Evolutionary conservation across 129 eudicot genomes (phyloP), one percentile per base, ranked within the genome.

Genomic region (Pittosporum tobira): DNA sequence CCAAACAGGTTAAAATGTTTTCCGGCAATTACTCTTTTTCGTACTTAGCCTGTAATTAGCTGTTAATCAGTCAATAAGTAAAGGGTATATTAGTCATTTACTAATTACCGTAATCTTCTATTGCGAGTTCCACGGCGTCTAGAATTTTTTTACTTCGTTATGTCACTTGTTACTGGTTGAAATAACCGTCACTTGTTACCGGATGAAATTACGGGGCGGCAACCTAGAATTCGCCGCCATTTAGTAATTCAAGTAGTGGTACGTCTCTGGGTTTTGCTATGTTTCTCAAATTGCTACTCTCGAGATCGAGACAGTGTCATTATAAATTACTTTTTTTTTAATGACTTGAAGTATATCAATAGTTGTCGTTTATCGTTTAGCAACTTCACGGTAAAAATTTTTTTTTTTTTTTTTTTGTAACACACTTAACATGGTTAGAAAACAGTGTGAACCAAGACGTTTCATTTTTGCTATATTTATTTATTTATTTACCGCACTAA

Each of bases 141-240:
- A n/a, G n/a, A n/a, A n/a, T n/a, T n/a, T n/a, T 42, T 43, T 45
- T 3, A 15, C 13, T 19, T 43, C 4, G 6, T 26, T 47, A 13
- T 4, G 6, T 51, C 14, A 3, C 36, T 65, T 80, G 81, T 86
- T 73, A 86, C 87, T 79, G 90, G 82, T 68, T 71, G 57, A 61
- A 69, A 57, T 56, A 85, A 78, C n/a, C n/a, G 6, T 51, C 14
- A 3, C 36, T 65, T 80, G 81, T 86, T 73, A 86, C 87, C 79
- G 90, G 82, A 65, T 71, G 57, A 61, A 69, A 57, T 56, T 81
- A 78, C 95, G 81, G 79, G 90, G 80, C 74, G 77, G 74, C 84
- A 79, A 76, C 95, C 82, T 86, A 77, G 91, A 70, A 79, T 51
- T 53, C 53, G 80, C 69, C 84, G 86, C 82, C 90, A 76, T 75